Conservation (phyloP, 495 filamentous ascomycete genomes). For the Podospora sp. region DNA sequence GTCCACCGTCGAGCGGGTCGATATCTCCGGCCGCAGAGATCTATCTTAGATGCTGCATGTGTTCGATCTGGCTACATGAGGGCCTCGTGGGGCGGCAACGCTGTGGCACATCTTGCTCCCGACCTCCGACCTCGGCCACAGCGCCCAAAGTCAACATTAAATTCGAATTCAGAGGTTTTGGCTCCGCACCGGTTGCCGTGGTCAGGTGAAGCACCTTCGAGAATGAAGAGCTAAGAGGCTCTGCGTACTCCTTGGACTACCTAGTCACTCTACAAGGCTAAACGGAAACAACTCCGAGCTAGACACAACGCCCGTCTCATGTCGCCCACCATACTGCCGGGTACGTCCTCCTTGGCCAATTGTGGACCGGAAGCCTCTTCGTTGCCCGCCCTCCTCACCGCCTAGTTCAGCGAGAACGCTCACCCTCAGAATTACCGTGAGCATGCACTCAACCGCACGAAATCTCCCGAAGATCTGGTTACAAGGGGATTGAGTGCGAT, state of each 20-base stretch:
- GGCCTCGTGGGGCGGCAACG: background rate
- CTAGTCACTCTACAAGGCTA: background rate
- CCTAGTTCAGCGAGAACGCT: background rate
- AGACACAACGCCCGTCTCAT: background rate
- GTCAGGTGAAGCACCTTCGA: background rate
- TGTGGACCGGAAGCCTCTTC: background rate
- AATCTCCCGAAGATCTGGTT: background rate
- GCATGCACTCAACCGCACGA: slow-evolving; percentile 3
- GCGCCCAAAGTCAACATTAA: background rate
- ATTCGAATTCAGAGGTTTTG: background rate
- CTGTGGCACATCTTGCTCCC: background rate
- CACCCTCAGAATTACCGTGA: too few relatives aligned
- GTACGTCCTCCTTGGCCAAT: background rate
- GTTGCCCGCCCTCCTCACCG: background rate
- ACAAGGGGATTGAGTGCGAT: background rate
- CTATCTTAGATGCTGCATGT: slow-evolving; percentile 7
- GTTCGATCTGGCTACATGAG: background rate
- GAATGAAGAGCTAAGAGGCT: background rate
- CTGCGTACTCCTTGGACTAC: background rate
- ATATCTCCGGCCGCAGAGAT: background rate
- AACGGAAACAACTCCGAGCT: background rate
- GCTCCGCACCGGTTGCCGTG: too few relatives aligned
- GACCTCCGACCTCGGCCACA: background rate
- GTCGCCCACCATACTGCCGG: background rate
- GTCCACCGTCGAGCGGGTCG: background rate